Evolutionary conservation across 345 rosid genomes (phyloP).

Genomic region (Brassica juncea): DNA sequence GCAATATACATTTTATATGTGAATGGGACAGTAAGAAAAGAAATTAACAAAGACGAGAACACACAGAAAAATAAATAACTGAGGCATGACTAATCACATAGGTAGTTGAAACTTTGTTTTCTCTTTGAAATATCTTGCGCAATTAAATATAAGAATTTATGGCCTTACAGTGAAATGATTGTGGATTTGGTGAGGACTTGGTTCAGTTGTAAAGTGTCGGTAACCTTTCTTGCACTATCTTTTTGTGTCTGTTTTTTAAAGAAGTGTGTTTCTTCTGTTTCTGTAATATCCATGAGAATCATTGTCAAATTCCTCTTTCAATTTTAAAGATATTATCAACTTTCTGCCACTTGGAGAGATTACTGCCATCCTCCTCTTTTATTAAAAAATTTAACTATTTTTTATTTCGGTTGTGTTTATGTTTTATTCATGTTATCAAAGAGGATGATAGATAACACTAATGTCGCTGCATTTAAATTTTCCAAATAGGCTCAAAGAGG

Average conservation of each 20-base stretch:
- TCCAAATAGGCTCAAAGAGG: neutral
- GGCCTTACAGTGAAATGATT: neutral
- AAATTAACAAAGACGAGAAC: neutral
- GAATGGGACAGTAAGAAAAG: neutral
- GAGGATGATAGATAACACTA: neutral
- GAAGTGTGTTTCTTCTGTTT: neutral
- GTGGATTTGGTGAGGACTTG: neutral
- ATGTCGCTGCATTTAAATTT: no score
- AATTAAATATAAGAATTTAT: neutral
- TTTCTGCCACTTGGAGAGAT: neutral
- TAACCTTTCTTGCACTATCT: neutral
- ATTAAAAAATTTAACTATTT: no score
- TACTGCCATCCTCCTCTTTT: no score
- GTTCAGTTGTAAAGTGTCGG: neutral
- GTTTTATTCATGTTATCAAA: neutral
- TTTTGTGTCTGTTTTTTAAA: neutral
- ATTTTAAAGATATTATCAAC: neutral
- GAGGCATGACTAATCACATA: neutral
- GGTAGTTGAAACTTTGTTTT: neutral
- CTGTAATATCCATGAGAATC: neutral
- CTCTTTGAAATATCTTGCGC: neutral
- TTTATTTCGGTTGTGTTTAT: neutral
- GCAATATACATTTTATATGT: neutral
- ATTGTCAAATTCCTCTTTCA: neutral
- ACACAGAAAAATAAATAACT: neutral